Evolutionary conservation across 139 green algal genomes (phyloP).

Genomic region (Chlorella sorokiniana): DNA sequence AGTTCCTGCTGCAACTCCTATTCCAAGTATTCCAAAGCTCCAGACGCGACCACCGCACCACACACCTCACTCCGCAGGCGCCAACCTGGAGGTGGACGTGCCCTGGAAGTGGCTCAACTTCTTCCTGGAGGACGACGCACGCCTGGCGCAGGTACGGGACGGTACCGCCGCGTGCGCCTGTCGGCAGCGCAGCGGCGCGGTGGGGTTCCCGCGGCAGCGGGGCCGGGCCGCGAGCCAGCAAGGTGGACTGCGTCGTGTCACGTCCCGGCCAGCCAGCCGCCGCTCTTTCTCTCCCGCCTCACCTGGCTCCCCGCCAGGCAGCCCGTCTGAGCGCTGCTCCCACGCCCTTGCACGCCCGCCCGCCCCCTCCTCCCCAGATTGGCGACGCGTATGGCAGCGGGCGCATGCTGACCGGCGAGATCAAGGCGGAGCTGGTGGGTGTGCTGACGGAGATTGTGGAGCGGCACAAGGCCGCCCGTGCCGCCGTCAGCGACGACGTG

Average conservation of each 20-base stretch:
- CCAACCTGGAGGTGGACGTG: conserved; percentile 95
- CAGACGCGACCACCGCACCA: too few species aligned
- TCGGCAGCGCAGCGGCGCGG: too few species aligned
- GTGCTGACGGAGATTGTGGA: conserved; percentile 85
- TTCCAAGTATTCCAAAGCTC: too few species aligned
- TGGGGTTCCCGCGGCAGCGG: too few species aligned
- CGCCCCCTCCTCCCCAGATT: conserved; percentile 5
- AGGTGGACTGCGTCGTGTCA: too few species aligned
- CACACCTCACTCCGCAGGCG: conserved; percentile 59
- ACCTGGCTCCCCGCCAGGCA: not conserved
- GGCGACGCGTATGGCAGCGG: conserved; percentile 82
- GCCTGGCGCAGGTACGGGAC: conserved; percentile 78
- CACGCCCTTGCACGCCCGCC: not conserved
- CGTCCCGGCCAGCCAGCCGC: too few species aligned
- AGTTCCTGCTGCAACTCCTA: too few species aligned
- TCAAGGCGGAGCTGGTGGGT: conserved; percentile 91
- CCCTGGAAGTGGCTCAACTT: conserved; percentile 98
- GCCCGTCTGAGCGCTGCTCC: not conserved
- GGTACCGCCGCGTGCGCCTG: not conserved
- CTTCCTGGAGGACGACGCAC: conserved; percentile 94
- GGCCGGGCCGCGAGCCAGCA: too few species aligned
- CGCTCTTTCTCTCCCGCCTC: too few species aligned
- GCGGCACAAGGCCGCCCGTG: conserved; percentile 71
- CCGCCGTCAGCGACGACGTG: conserved; percentile 89
- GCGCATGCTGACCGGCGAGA: conserved; percentile 93